Evolutionary conservation across 2,329 filamentous ascomycete genomes (phyloP).

Genomic region (Pseudocercospora eumusae): DNA sequence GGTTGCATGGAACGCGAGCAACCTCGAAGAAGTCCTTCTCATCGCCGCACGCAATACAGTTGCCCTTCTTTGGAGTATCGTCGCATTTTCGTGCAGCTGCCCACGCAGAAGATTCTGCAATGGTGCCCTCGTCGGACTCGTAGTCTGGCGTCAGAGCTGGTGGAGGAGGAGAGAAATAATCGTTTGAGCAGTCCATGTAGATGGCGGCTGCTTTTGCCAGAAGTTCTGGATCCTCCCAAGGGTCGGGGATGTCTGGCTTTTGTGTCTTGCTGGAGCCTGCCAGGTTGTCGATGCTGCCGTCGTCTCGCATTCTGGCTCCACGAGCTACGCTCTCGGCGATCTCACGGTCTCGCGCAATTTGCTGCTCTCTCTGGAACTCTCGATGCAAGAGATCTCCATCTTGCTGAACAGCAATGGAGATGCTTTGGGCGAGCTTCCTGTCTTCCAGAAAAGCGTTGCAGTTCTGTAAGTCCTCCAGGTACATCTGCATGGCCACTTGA

Average conservation of each 20-base stretch:
- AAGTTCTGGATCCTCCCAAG: conserved; percentile 28
- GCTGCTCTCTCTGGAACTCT: conserved; percentile 27
- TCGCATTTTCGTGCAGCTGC: conserved; percentile 22
- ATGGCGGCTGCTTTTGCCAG: conserved; percentile 29
- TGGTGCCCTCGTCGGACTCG: conserved; percentile 19
- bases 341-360: conserved; percentile 27
- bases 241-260: conserved; percentile 14
- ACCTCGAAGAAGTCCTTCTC: conserved; percentile 36
- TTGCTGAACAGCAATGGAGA: conserved; percentile 25
- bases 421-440: conserved; percentile 30
- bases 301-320: background rate
- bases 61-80: conserved; percentile 8
- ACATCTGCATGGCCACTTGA: conserved; percentile 31
- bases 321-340: conserved; percentile 20
- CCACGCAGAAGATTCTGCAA: conserved; percentile 28
- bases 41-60: conserved; percentile 38
- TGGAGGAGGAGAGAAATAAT: background rate
- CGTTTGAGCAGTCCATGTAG: conserved; percentile 24
- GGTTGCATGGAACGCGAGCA: conserved; percentile 38
- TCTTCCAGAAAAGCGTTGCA: conserved; percentile 26
- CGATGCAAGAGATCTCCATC: conserved; percentile 24
- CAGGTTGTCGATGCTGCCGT: background rate
- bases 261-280: conserved; percentile 4
- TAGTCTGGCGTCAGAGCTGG: conserved; percentile 6
- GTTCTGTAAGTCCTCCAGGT: conserved; percentile 29